Percentiles rank a stretch among this genome's conserved stretches.
Conservation (phyloP, 2,329 filamentous ascomycete species). For the Ceratocystis eucalypticola region DNA sequence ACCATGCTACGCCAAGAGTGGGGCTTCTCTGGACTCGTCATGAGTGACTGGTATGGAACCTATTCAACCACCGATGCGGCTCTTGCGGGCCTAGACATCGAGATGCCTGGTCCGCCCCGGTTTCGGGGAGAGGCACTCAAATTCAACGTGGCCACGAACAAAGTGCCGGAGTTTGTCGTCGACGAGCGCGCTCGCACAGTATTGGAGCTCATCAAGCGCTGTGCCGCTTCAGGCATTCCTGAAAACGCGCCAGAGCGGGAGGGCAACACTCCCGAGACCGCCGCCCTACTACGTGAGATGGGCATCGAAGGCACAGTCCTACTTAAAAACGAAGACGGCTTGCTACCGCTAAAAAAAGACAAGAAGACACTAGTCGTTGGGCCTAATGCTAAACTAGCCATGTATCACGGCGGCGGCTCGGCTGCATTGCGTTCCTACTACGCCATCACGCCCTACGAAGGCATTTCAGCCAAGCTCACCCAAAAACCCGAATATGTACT, state of each 20-base stretch:
- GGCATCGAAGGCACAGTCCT: slow-evolving; percentile 59
- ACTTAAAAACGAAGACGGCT: slow-evolving; percentile 53
- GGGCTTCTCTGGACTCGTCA: slow-evolving; percentile 43
- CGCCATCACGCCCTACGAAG: slow-evolving; percentile 58
- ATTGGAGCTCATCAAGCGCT: slow-evolving; percentile 46
- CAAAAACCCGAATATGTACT: slow-evolving; percentile 38
- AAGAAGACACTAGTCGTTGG: slow-evolving; percentile 47
- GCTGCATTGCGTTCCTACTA: slow-evolving; percentile 49
- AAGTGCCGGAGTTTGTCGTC: slow-evolving; percentile 40
- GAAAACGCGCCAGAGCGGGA: slow-evolving; percentile 41
- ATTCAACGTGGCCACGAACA: slow-evolving; percentile 41
- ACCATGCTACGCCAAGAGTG: slow-evolving; percentile 42
- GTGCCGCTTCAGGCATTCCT: slow-evolving; percentile 38
- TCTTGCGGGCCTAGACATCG: slow-evolving; percentile 42
- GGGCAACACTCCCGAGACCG: slow-evolving; percentile 47
- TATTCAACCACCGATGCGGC: slow-evolving; percentile 40
- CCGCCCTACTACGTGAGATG: slow-evolving; percentile 49
- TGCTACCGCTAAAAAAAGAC: slow-evolving; percentile 50
- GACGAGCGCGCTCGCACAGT: slow-evolving; percentile 45
- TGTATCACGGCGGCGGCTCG: slow-evolving; percentile 52
- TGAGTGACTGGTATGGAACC: slow-evolving; percentile 48
- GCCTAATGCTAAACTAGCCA: slow-evolving; percentile 43
- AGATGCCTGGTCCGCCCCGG: slow-evolving; percentile 45
- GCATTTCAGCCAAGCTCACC: slow-evolving; percentile 44
- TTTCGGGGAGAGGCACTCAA: slow-evolving; percentile 39